Conservation (phyloP, 2,329 filamentous ascomycete species). For the Fusarium sp. region DNA sequence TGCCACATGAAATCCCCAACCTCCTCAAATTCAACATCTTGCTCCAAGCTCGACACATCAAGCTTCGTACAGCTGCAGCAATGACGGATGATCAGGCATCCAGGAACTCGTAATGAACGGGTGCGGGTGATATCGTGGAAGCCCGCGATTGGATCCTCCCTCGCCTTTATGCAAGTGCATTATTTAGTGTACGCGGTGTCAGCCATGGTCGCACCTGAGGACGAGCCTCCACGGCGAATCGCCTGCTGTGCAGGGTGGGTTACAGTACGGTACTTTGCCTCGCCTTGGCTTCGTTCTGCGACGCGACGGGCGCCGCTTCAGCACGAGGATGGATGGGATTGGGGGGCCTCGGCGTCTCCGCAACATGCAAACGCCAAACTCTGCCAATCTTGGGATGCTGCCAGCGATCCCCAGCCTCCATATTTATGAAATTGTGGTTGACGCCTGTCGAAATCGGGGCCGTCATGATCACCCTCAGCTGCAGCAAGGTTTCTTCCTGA, state of each 20-base stretch:
- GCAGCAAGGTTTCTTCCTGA: conserved; percentile 25
- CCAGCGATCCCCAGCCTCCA: conserved; percentile 24
- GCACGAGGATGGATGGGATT: conserved; percentile 7
- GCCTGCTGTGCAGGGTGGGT: conserved; percentile 22
- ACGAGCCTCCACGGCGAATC: conserved; percentile 20
- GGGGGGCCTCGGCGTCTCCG: conserved; percentile 29
- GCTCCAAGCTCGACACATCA: conserved; percentile 21
- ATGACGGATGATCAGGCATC: conserved; percentile 39
- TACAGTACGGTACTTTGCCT: conserved; percentile 16
- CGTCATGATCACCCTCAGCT: conserved; percentile 21
- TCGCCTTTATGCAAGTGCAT: conserved; percentile 41
- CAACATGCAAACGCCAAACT: conserved; percentile 30
- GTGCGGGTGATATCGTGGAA: conserved; percentile 48
- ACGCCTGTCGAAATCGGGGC: conserved; percentile 7
- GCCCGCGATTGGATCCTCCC: conserved; percentile 44
- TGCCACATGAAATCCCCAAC: conserved; percentile 39
- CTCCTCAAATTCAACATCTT: conserved; percentile 31
- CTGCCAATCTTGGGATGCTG: conserved; percentile 14
- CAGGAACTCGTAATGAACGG: conserved; percentile 39
- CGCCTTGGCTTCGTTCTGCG: conserved; percentile 26
- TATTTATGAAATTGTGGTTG: conserved; percentile 21
- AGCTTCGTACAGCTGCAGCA: conserved; percentile 39
- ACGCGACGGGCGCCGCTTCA: conserved; percentile 19
- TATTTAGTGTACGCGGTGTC: conserved; percentile 41
- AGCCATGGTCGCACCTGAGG: conserved; percentile 29